A percentile compares a stretch with the other conserved stretches of the same genome.
Conservation (phyloP, 2,329 filamentous ascomycete species). For the Ceratocystis colombiana region DNA sequence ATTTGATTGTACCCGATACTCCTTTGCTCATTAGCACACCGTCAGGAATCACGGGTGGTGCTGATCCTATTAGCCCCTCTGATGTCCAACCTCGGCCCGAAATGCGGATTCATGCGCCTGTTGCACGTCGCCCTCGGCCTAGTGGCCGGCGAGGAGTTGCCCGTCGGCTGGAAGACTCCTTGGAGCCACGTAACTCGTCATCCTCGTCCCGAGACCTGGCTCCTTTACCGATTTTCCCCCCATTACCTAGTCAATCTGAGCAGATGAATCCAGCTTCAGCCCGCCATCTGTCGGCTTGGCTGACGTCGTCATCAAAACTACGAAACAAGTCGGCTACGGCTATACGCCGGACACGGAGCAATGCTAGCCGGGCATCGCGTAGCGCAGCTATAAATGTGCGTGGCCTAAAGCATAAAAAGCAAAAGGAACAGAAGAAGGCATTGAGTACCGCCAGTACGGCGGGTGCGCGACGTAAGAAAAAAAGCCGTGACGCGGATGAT, state of each 20-base stretch:
- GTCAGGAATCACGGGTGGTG: slow-evolving; percentile 40
- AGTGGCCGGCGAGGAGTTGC: slow-evolving; percentile 31
- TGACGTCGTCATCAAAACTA: slow-evolving; percentile 6
- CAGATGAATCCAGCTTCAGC: neutral
- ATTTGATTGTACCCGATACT: slow-evolving; percentile 4
- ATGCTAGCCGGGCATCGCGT: slow-evolving; percentile 40
- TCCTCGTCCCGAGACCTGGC: slow-evolving; percentile 1
- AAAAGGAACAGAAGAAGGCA: slow-evolving; percentile 28
- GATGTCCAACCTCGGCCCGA: slow-evolving; percentile 35
- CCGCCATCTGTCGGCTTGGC: slow-evolving; percentile 11
- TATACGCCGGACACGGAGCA: slow-evolving; percentile 42
- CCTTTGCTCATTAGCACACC: slow-evolving; percentile 50
- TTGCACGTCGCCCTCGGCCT: slow-evolving; percentile 42
- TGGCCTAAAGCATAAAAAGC: slow-evolving; percentile 43
- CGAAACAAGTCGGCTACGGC: slow-evolving; percentile 28
- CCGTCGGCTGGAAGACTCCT: slow-evolving; percentile 47
- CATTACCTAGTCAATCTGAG: neutral
- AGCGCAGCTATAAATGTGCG: slow-evolving; percentile 54
- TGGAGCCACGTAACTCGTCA: slow-evolving; percentile 31
- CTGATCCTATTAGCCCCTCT: neutral
- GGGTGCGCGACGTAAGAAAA: slow-evolving; percentile 29
- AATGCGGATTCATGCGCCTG: slow-evolving; percentile 43
- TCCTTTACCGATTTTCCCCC: slow-evolving; percentile 23
- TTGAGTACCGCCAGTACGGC: slow-evolving; percentile 15
- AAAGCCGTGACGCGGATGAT: slow-evolving; percentile 33